phyloP scores from a whole-genome alignment of 2,329 filamentous ascomycete species.

The Atkinsonella texensis region DNA sequence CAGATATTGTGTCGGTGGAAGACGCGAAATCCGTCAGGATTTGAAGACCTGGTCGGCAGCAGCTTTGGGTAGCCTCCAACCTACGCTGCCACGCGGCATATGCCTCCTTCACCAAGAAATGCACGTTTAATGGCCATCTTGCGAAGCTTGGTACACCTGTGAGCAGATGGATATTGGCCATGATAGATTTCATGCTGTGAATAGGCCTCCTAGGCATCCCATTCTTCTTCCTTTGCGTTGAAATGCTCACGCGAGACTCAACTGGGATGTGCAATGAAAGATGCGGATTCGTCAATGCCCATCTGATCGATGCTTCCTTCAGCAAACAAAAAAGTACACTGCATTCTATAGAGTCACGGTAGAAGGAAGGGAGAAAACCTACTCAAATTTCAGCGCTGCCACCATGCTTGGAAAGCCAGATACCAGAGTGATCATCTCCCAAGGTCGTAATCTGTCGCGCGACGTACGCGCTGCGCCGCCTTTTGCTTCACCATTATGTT shows the following conservation, averaged over 20 bases:
- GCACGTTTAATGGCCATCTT: conserved; percentile 69
- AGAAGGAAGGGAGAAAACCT: conserved; percentile 19
- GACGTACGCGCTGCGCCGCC: conserved; percentile 75
- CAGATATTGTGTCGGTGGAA: conserved; percentile 2
- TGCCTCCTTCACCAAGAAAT: conserved; percentile 65
- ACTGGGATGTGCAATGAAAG: conserved; percentile 65
- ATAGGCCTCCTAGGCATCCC: conserved; percentile 45
- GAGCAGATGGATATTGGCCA: conserved; percentile 73
- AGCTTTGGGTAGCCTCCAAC: conserved; percentile 35
- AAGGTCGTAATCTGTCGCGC: conserved; percentile 57
- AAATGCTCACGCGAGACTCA: conserved; percentile 43
- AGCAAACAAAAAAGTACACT: conserved; percentile 10
- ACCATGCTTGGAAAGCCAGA: conserved; percentile 81
- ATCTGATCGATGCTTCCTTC: conserved; percentile 38
- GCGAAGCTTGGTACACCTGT: conserved; percentile 68
- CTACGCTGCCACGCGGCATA: conserved; percentile 55
- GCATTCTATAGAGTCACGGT: not conserved
- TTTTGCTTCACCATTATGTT: conserved; percentile 78
- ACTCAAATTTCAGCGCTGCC: conserved; percentile 91
- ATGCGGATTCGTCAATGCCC: conserved; percentile 85
- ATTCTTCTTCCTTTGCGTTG: conserved; percentile 38
- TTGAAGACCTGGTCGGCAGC: conserved; percentile 34
- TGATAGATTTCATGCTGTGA: conserved; percentile 50
- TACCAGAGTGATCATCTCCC: conserved; percentile 82
- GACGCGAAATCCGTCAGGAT: conserved; percentile 44